Conservation (phyloP, 345 rosid genomes). For the Microthlaspi erraticum region DNA sequence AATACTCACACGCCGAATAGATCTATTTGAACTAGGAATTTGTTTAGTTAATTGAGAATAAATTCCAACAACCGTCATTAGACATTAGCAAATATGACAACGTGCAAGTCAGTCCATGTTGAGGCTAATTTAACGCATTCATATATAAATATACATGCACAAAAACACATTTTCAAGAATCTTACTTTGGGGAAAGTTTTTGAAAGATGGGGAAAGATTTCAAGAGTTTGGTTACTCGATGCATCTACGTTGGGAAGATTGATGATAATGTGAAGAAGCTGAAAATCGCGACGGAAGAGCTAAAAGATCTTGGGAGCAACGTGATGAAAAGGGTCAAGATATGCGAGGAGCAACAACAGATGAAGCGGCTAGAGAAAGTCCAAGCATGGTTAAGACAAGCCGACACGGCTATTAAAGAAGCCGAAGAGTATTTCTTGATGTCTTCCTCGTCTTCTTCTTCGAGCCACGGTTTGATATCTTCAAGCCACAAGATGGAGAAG, state of each 20-base stretch:
- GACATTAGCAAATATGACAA: conserved; percentile 9
- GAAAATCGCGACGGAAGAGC: conserved; percentile 39
- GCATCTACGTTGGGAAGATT: conserved; percentile 42
- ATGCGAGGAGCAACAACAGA: conserved; percentile 42
- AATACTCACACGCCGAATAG: background rate
- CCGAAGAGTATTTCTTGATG: conserved; percentile 38
- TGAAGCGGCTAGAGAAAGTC: conserved; percentile 44
- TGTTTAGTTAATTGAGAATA: background rate
- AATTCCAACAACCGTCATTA: conserved; percentile 29
- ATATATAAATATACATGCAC: background rate
- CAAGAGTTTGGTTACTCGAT: conserved; percentile 42
- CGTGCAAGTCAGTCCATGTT: conserved; percentile 43
- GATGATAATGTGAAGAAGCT: conserved; percentile 39
- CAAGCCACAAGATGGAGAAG: conserved; percentile 42
- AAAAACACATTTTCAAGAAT: conserved; percentile 24
- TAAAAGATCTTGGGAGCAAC: conserved; percentile 39
- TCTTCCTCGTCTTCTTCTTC: conserved; percentile 39
- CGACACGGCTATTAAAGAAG: conserved; percentile 34
- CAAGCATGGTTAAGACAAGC: conserved; percentile 46
- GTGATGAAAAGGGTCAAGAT: conserved; percentile 40
- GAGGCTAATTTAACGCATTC: background rate
- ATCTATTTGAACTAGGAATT: conserved; percentile 10
- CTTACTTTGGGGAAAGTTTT: background rate
- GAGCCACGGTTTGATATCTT: conserved; percentile 34
- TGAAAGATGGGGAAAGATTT: conserved; percentile 44